Conservation (phyloP, 2,329 filamentous ascomycete genomes). For the Hortaea werneckii region DNA sequence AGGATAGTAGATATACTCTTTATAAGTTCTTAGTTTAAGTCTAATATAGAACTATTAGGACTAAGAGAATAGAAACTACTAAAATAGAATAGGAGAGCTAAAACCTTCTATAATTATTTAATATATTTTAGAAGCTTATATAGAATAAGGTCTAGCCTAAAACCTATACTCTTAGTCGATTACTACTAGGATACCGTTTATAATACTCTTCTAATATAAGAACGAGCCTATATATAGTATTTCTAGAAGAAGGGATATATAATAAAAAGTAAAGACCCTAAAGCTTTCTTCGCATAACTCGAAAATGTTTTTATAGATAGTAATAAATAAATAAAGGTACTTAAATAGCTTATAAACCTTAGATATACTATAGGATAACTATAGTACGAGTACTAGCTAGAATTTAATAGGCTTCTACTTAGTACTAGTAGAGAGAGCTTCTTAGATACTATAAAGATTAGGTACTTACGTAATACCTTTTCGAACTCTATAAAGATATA, state of each 20-base stretch:
- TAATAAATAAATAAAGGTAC: conserved; percentile 6
- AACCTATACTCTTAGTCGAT: too few species aligned
- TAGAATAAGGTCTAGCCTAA: too few species aligned
- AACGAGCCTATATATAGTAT: too few species aligned
- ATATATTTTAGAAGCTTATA: too few species aligned
- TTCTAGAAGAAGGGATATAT: conserved; percentile 1
- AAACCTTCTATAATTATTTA: too few species aligned
- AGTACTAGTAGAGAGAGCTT: conserved; percentile 1
- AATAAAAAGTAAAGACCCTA: conserved; percentile 3
- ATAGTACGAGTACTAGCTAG: conserved; percentile 9
- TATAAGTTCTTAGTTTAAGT: conserved; percentile 1
- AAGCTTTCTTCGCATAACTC: conserved; percentile 7
- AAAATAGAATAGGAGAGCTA: too few species aligned
- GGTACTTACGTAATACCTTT: conserved; percentile 2
- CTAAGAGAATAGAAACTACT: too few species aligned
- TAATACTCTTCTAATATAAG: too few species aligned
- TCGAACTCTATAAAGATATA: not conserved
- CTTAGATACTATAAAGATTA: too few species aligned
- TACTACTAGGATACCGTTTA: too few species aligned
- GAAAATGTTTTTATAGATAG: conserved; percentile 6
- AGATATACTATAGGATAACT: conserved; percentile 1
- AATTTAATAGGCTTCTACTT: conserved; percentile 7
- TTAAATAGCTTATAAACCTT: conserved; percentile 5
- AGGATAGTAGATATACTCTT: not conserved
- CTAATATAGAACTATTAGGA: too few species aligned